A percentile compares a stretch with the other conserved stretches of the same genome.
Evolutionary conservation across 805 yeast genomes (phyloP).

Genomic region (Diddensiella transvaalensis): DNA sequence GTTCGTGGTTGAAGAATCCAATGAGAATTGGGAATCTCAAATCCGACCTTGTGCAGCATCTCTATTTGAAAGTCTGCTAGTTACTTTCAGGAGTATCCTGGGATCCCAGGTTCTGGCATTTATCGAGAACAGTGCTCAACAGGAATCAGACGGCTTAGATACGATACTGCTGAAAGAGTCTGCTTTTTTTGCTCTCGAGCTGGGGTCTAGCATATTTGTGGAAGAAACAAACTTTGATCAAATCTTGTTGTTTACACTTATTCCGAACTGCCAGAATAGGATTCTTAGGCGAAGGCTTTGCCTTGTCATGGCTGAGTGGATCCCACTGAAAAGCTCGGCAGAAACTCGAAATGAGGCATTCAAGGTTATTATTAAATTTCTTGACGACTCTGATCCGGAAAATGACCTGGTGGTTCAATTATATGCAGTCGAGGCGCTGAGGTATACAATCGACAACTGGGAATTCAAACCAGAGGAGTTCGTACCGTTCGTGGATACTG

Average conservation of each 20-base stretch:
- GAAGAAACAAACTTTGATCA: constrained; percentile 67
- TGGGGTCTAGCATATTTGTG: constrained; percentile 63
- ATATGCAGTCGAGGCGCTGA: constrained; percentile 67
- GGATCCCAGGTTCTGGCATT: constrained; percentile 36
- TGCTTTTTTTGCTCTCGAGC: constrained; percentile 75
- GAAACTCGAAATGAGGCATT: constrained; percentile 58
- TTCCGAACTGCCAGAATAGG: constrained; percentile 60
- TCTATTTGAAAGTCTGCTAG: constrained; percentile 71
- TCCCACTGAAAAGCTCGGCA: constrained; percentile 58
- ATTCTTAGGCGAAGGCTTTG: constrained; percentile 76
- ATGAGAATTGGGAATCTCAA: constrained; percentile 66
- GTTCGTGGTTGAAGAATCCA: constrained; percentile 74
- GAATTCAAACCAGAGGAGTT: constrained; percentile 70
- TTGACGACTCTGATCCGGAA: constrained; percentile 41
- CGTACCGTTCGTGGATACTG: constrained; percentile 54
- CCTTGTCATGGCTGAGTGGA: constrained; percentile 77
- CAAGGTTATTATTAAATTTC: constrained; percentile 48
- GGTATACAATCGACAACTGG: constrained; percentile 77
- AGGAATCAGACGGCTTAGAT: constrained; percentile 34
- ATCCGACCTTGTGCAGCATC: constrained; percentile 84
- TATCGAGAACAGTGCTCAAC: constrained; percentile 42
- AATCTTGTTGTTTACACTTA: constrained; percentile 52
- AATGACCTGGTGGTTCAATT: constrained; percentile 80
- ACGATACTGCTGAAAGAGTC: constrained; percentile 73
- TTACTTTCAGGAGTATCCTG: constrained; percentile 39